Evolutionary conservation across 805 yeast species (phyloP).

Genomic region (Candida gorgasii): DNA sequence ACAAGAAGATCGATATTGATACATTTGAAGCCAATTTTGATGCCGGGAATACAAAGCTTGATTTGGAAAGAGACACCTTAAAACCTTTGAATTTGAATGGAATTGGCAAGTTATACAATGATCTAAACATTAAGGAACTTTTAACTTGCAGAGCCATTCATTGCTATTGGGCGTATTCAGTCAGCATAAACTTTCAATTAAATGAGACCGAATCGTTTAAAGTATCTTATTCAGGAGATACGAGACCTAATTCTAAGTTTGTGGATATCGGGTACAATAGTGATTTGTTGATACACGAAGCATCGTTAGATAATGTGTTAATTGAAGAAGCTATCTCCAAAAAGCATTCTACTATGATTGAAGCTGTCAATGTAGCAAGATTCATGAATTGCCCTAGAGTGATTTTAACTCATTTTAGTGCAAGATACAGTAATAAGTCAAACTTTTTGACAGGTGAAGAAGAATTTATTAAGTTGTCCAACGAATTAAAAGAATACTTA

Average conservation of each 20-base stretch:
- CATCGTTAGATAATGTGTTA: conserved; percentile 82
- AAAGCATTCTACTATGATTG: conserved; percentile 85
- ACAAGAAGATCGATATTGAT: conserved; percentile 24
- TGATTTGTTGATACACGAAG: conserved; percentile 87
- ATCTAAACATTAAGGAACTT: conserved; percentile 45
- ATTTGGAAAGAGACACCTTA: conserved; percentile 24
- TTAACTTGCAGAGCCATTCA: conserved; percentile 78
- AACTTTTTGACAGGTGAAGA: conserved; percentile 27
- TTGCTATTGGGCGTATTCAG: conserved; percentile 75
- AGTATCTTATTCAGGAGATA: conserved; percentile 91
- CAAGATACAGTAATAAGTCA: conserved; percentile 59
- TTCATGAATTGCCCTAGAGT: conserved; percentile 71
- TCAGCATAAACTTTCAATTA: conserved; percentile 56
- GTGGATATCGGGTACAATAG: conserved; percentile 63
- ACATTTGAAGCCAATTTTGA: conserved; percentile 37
- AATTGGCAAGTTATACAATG: conserved; percentile 38
- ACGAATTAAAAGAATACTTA: conserved; percentile 30
- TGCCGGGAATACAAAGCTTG: conserved; percentile 16
- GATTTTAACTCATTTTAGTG: conserved; percentile 88
- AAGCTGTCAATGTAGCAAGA: conserved; percentile 72
- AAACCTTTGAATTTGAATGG: conserved; percentile 25
- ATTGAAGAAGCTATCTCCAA: conserved; percentile 77
- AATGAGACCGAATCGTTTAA: conserved; percentile 48
- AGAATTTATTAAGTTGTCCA: conserved; percentile 23
- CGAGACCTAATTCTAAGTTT: conserved; percentile 76